A percentile compares a stretch with the other conserved stretches of the same genome.
Conservation (phyloP, 2,329 filamentous ascomycete genomes). For the Sporothrix pallida region DNA sequence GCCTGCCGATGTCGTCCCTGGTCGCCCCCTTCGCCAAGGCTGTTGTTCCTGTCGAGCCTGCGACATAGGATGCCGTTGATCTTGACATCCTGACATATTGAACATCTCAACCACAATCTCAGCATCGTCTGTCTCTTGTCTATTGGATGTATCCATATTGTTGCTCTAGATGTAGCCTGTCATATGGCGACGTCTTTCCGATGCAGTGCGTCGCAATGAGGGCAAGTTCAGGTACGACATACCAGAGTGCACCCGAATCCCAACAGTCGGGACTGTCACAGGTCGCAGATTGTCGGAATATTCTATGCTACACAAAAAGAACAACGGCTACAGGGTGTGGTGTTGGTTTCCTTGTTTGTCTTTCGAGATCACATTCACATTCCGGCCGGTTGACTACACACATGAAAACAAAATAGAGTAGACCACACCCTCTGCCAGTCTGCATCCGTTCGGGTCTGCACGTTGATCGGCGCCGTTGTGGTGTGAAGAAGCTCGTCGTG, state of each 20-base stretch:
- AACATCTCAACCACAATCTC: too few relatives aligned
- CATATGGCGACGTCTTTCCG: neutral
- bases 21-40: neutral
- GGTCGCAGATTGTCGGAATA: too few relatives aligned
- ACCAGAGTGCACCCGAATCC: too few relatives aligned
- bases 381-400: neutral
- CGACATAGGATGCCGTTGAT: too few relatives aligned
- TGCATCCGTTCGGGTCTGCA: constrained; percentile 1
- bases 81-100: too few relatives aligned
- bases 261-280: too few relatives aligned
- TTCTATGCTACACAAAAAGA: neutral
- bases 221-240: too few relatives aligned
- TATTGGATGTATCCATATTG: neutral
- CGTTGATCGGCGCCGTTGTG: neutral
- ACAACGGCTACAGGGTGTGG: neutral
- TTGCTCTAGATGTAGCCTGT: constrained; percentile 6
- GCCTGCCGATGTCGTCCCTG: neutral
- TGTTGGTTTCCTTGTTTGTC: neutral
- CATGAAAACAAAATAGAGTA: too few relatives aligned
- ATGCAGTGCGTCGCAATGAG: too few relatives aligned
- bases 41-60: neutral
- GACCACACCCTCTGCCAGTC: neutral
- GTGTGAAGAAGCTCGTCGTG: neutral
- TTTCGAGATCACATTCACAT: neutral
- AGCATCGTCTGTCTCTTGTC: too few relatives aligned